phyloP scores from a whole-genome alignment of 306 rosid genomes.

The Quercus suber region DNA sequence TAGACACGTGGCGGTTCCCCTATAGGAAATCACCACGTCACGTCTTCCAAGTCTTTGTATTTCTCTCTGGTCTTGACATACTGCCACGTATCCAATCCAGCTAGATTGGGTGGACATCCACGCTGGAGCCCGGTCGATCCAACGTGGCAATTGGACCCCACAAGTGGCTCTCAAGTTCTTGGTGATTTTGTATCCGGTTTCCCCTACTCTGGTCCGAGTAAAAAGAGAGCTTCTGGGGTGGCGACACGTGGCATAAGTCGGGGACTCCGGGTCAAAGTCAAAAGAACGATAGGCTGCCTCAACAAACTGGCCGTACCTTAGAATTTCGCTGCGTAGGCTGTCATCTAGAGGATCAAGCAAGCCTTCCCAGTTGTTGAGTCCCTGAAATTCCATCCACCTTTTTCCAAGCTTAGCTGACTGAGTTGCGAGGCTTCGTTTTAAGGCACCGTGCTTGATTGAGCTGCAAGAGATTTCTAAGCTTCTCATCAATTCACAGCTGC shows the following conservation, averaged over 20 bases:
- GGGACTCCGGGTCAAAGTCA: not conserved
- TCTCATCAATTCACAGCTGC: not conserved
- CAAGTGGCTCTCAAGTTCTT: not conserved
- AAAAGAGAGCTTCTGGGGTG: not conserved
- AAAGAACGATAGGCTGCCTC: not conserved
- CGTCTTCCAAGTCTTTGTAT: not conserved
- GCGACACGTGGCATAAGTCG: not conserved
- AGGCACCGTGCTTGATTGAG: not conserved
- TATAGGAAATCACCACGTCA: not conserved
- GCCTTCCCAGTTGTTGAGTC: constrained; percentile 3
- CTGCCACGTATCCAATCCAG: constrained; percentile 7
- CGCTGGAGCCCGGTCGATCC: not conserved
- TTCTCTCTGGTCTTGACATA: not conserved
- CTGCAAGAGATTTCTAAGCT: not conserved
- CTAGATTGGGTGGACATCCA: not conserved
- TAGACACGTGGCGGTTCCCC: not conserved
- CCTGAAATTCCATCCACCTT: constrained; percentile 4
- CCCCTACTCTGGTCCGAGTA: not conserved
- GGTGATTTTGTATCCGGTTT: not conserved
- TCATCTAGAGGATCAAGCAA: not conserved
- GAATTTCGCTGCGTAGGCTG: not conserved
- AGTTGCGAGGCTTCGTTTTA: not conserved
- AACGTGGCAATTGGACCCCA: not conserved
- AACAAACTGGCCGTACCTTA: not conserved
- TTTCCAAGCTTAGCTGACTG: not conserved